Evolutionary conservation across 1,284 basidiomycete genomes (phyloP), one percentile per base, ranked within the genome.

Genomic region (Ganoderma leucocontextum): DNA sequence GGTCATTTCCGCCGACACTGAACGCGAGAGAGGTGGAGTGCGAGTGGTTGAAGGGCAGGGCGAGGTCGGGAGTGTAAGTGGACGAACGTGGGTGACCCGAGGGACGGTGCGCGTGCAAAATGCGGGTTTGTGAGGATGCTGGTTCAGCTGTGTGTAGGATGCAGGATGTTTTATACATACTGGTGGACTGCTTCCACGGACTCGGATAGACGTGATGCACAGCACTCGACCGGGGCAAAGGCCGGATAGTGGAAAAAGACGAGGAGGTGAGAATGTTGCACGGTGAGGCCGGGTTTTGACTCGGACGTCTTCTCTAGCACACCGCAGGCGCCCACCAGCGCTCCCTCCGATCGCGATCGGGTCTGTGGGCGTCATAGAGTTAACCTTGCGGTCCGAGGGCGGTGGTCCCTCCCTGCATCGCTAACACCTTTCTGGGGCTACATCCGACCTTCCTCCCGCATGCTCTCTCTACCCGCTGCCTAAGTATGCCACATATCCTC

Each of bases 1-100:
- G 52, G 89, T 81, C 81, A 82, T 82, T 65, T 75, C 73, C n/a
- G 58, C 22, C 53, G 78, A 73, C 82, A 85, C 84, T 86, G 63
- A 70, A 66, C 25, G 58, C 38, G 33, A 60, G 52, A 36, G 13
- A 62, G 33, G 60, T 29, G 39, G 58, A 49, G 49, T 8, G 33
- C 9, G 49, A 62, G 49, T n/a, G 55, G 49, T 15, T 15, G 58
- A 39, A 58, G n/a, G 39, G 70, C 47, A 63, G 68, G 29, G 41
- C 36, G 49, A 66, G 64, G 38, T 55, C 41, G 47, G 49, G 47
- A 35, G 65, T 1, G 38, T 13, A n/a, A 9, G 57, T 36, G 57
- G 55, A 13, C 33, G 55, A 58, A 58, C 55, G 55, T 38, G 55
- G 55, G 36, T 38, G 33, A 19, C 1, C 55, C 55, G 55, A 12